Percentiles rank a stretch among this genome's conserved stretches.
Evolutionary conservation across 345 rosid genomes (phyloP).

Genomic region (Melaleuca alternifolia): DNA sequence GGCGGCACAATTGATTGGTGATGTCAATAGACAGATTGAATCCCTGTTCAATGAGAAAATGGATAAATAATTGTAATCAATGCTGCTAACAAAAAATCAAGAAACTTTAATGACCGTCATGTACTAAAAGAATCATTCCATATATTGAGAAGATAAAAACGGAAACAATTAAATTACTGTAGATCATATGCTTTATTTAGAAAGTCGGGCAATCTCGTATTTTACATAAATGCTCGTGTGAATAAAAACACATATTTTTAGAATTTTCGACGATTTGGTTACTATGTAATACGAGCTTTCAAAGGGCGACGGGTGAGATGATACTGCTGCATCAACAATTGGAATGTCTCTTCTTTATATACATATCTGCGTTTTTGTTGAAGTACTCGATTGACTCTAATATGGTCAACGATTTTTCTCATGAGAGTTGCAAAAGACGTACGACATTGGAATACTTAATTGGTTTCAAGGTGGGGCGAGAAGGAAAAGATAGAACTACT

Average conservation of each 20-base stretch:
- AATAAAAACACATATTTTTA: no score
- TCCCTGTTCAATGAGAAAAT: neutral
- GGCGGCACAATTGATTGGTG: neutral
- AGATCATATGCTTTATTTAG: neutral
- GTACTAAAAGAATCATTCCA: neutral
- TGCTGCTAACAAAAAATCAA: neutral
- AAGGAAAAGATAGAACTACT: neutral
- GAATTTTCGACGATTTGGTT: neutral
- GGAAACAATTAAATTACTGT: neutral
- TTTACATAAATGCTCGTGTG: neutral
- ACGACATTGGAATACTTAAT: neutral
- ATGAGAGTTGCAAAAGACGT: neutral
- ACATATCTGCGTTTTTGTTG: neutral
- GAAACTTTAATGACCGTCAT: neutral
- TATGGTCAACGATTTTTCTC: neutral
- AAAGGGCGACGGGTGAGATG: neutral
- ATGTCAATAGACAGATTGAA: neutral
- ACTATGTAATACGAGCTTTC: fast-evolving
- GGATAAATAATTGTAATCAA: fast-evolving
- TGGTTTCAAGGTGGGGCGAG: neutral
- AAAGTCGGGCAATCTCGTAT: neutral
- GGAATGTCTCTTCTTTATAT: neutral
- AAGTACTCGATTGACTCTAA: neutral
- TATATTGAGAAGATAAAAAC: neutral
- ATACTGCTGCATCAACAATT: neutral